Conservation (phyloP, 495 filamentous ascomycete species). For the Podospora anserina region DNA sequence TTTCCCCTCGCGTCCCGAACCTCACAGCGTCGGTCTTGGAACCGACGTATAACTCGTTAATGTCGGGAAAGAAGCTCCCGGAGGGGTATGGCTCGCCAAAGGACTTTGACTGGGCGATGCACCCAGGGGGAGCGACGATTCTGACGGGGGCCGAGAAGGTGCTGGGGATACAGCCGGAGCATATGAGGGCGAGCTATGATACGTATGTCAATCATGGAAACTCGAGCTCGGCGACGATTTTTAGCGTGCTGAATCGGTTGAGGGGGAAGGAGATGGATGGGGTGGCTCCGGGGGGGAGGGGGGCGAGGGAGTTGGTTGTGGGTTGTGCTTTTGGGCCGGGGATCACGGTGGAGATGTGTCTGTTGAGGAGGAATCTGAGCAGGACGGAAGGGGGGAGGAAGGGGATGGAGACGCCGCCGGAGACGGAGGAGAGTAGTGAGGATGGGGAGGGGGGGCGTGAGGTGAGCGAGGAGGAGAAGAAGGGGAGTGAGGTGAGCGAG, state of each 20-base stretch:
- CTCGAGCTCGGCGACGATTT: constrained; percentile 58
- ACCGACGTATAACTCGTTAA: constrained; percentile 49
- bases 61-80: constrained; percentile 35
- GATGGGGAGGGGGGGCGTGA: constrained; percentile 32
- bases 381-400: constrained; percentile 5
- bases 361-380: constrained; percentile 47
- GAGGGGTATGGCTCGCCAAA: constrained; percentile 37
- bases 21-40: constrained; percentile 46
- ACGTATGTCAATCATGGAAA: constrained; percentile 64
- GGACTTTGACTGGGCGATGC: constrained; percentile 68
- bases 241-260: constrained; percentile 58
- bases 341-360: constrained; percentile 60
- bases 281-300: constrained; percentile 42
- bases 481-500: constrained; percentile 20
- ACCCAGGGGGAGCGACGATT: constrained; percentile 63
- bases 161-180: constrained; percentile 52
- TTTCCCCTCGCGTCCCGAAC: constrained; percentile 55
- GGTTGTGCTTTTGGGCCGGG: constrained; percentile 65
- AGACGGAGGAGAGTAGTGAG: constrained; percentile 42
- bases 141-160: constrained; percentile 56
- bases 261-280: constrained; percentile 57
- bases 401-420: constrained; percentile 43
- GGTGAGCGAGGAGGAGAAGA: constrained; percentile 25
- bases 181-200: constrained; percentile 60
- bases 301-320: constrained; percentile 54